These are phyloP conservation scores for Annona squamosa DNA, from an alignment of 164 flowering plant species.

Conservation along the genomic window DNA sequence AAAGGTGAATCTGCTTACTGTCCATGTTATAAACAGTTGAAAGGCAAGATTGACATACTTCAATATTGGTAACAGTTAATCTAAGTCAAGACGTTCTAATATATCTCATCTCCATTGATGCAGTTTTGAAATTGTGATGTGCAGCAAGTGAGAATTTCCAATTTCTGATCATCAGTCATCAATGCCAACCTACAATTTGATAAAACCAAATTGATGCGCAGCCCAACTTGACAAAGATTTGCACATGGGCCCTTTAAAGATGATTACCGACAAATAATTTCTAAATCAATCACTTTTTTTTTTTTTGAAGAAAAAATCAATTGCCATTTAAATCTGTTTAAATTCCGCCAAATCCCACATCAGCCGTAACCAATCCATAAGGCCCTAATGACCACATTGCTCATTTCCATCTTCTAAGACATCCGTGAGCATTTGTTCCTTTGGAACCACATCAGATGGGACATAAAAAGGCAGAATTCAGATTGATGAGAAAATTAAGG, in stretches of 20 bases:
- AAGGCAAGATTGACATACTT: background rate
- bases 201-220: background rate
- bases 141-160: background rate
- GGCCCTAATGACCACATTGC: background rate
- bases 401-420: background rate
- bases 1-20: background rate
- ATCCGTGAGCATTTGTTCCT: background rate
- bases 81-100: background rate
- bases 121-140: too few relatives aligned
- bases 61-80: background rate
- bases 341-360: background rate
- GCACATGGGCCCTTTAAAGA: background rate
- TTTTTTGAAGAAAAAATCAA: background rate
- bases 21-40: background rate
- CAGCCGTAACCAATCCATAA: background rate
- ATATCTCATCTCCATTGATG: background rate
- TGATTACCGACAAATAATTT: too few relatives aligned
- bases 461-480: background rate
- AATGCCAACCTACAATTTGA: background rate
- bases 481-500: background rate
- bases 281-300: too few relatives aligned
- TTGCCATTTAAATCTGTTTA: background rate
- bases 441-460: background rate
- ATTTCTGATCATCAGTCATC: background rate
- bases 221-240: background rate